Conservation (phyloP, 352 stramenopile species). For the Thraustotheca clavata region DNA sequence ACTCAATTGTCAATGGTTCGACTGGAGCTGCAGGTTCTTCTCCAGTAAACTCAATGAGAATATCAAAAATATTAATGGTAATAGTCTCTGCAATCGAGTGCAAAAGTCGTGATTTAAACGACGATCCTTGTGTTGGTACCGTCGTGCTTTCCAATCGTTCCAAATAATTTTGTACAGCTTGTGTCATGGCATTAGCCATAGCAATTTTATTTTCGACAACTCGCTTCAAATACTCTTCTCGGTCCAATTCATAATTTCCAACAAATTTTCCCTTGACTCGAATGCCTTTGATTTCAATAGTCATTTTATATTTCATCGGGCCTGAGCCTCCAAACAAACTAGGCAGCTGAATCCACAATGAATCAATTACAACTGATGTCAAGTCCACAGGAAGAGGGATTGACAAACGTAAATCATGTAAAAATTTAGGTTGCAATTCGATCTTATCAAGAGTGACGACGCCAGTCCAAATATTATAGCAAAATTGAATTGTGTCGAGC, state of each 20-base stretch:
- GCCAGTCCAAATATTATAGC: constrained; percentile 15
- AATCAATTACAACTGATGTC: constrained; percentile 2
- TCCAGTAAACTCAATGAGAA: constrained; percentile 5
- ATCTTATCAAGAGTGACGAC: constrained; percentile 13
- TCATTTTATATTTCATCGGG: constrained; percentile 1
- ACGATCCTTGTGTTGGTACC: neutral
- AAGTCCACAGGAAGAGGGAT: constrained; percentile 7
- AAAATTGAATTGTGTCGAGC: constrained; percentile 5
- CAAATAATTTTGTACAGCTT: constrained; percentile 8
- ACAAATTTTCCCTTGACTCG: constrained; percentile 9
- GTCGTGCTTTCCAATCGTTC: neutral
- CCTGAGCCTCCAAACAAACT: neutral
- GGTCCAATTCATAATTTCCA: constrained; percentile 8
- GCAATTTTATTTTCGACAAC: constrained; percentile 5
- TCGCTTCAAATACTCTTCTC: constrained; percentile 10
- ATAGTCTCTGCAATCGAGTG: constrained; percentile 17
- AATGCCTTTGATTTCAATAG: constrained; percentile 8
- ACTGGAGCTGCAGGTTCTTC: constrained; percentile 2
- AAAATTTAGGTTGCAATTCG: constrained; percentile 7
- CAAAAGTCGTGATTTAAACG: neutral
- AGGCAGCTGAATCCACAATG: constrained; percentile 8
- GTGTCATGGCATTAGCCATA: constrained; percentile 1
- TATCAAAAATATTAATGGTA: neutral
- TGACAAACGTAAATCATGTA: constrained; percentile 8
- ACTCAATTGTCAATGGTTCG: neutral